A percentile compares a stretch with the other conserved stretches of the same genome.
phyloP scores from a whole-genome alignment of 805 yeast genomes.

The Teunomyces tritomae region DNA sequence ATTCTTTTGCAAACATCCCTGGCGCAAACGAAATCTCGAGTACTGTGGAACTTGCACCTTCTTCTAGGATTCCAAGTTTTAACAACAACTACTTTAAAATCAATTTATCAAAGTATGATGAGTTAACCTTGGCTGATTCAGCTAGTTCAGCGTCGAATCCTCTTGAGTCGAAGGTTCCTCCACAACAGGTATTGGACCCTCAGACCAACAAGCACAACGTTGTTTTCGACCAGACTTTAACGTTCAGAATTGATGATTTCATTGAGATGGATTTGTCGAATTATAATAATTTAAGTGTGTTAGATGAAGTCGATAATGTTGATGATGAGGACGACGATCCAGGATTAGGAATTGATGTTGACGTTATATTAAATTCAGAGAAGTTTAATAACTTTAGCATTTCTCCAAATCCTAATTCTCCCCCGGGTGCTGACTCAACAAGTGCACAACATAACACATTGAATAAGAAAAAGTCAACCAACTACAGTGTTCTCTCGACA shows the following conservation, averaged over 20 bases:
- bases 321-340: constrained; percentile 37
- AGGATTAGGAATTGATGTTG: constrained; percentile 43
- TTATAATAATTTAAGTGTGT: constrained; percentile 12
- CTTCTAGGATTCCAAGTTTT: constrained; percentile 30
- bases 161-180: constrained; percentile 6
- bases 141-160: background rate
- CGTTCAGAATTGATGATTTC: constrained; percentile 37
- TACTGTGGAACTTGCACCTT: constrained; percentile 8
- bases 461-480: constrained; percentile 13
- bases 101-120: constrained; percentile 34
- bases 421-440: background rate
- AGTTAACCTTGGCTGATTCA: constrained; percentile 13
- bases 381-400: constrained; percentile 33
- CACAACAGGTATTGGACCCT: constrained; percentile 15
- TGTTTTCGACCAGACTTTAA: constrained; percentile 29
- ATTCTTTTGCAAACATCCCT: constrained; percentile 8
- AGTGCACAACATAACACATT: background rate
- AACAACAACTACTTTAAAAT: constrained; percentile 36
- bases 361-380: constrained; percentile 39
- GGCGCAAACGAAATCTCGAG: background rate
- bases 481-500: constrained; percentile 19
- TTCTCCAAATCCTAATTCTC: constrained; percentile 12
- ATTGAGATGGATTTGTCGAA: constrained; percentile 18
- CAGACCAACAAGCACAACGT: constrained; percentile 21
- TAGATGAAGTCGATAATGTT: constrained; percentile 29